These are phyloP conservation scores for Suillus subalutaceus DNA, from an alignment of 768 basidiomycete species.

Conservation along the genomic window DNA sequence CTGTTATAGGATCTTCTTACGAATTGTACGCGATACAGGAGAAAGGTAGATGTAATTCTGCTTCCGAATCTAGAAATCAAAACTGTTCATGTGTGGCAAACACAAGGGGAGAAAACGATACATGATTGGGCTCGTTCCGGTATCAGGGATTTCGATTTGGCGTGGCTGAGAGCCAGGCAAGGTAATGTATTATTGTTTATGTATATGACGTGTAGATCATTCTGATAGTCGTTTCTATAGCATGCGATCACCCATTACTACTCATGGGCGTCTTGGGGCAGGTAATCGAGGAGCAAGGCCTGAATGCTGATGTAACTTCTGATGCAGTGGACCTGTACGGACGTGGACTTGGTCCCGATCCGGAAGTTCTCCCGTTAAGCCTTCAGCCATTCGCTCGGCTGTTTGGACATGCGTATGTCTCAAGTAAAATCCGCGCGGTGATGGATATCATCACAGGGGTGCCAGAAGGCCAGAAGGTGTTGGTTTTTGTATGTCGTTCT, in stretches of 20 bases:
- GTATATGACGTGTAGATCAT: neutral
- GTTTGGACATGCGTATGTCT: neutral
- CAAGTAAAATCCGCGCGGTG: neutral
- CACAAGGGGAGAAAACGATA: neutral
- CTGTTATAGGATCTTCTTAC: neutral
- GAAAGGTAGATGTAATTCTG: neutral
- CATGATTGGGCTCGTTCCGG: neutral
- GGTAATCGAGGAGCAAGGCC: neutral
- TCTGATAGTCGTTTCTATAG: neutral
- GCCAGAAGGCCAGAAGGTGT: neutral
- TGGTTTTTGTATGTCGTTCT: neutral
- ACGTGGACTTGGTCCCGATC: neutral
- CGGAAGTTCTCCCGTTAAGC: neutral
- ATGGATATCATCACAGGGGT: conserved; percentile 2
- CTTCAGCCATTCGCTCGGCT: conserved; percentile 4
- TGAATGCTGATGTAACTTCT: neutral
- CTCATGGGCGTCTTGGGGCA: neutral
- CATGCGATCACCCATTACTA: neutral
- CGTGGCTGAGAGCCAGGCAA: neutral
- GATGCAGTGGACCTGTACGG: neutral
- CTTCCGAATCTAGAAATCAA: conserved; percentile 2
- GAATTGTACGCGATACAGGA: neutral
- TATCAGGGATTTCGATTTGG: neutral
- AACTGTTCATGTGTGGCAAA: neutral
- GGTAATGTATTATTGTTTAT: neutral